Conservation (phyloP, 2,329 filamentous ascomycete genomes). For the Parasarocladium wereldwijsianum region DNA sequence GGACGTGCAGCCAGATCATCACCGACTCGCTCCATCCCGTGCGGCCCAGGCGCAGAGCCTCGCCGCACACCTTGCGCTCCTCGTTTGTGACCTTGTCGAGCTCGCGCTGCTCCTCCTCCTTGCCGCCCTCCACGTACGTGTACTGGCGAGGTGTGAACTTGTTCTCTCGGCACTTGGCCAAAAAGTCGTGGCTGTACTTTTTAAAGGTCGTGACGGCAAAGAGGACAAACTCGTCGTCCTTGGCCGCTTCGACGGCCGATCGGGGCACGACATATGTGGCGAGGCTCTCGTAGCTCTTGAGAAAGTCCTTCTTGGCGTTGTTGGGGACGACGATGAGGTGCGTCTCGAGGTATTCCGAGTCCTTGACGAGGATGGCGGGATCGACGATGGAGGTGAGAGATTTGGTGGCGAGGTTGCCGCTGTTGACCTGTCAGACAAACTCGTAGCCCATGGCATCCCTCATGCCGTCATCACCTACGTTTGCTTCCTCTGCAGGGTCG, state of each 20-base stretch:
- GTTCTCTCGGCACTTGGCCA: slow-evolving; percentile 81
- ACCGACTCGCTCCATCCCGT: slow-evolving; percentile 95
- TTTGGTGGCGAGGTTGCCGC: slow-evolving; percentile 86
- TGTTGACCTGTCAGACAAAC: slow-evolving; percentile 17
- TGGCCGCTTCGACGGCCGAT: slow-evolving; percentile 63
- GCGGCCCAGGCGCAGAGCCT: slow-evolving; percentile 71
- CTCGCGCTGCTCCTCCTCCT: slow-evolving; percentile 79
- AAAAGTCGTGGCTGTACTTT: slow-evolving; percentile 74
- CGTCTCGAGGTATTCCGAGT: slow-evolving; percentile 94
- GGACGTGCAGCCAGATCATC: slow-evolving; percentile 89
- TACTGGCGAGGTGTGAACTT: slow-evolving; percentile 94
- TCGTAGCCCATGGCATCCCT: neutral
- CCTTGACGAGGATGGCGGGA: slow-evolving; percentile 63
- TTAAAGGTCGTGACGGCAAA: slow-evolving; percentile 89
- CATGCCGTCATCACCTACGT: slow-evolving; percentile 39
- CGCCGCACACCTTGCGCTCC: slow-evolving; percentile 84
- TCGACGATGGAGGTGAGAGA: slow-evolving; percentile 83
- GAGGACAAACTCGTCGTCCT: slow-evolving; percentile 80
- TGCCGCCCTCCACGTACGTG: slow-evolving; percentile 80
- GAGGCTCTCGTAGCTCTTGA: slow-evolving; percentile 78
- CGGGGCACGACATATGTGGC: slow-evolving; percentile 87
- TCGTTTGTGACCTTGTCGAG: slow-evolving; percentile 69
- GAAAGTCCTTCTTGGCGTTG: slow-evolving; percentile 70
- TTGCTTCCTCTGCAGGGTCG: slow-evolving; percentile 71
- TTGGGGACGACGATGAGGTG: slow-evolving; percentile 82